Percentiles rank a stretch among this genome's conserved stretches.
Evolutionary conservation across 495 filamentous ascomycete species (phyloP).

Genomic region (Penicillium steckii): DNA sequence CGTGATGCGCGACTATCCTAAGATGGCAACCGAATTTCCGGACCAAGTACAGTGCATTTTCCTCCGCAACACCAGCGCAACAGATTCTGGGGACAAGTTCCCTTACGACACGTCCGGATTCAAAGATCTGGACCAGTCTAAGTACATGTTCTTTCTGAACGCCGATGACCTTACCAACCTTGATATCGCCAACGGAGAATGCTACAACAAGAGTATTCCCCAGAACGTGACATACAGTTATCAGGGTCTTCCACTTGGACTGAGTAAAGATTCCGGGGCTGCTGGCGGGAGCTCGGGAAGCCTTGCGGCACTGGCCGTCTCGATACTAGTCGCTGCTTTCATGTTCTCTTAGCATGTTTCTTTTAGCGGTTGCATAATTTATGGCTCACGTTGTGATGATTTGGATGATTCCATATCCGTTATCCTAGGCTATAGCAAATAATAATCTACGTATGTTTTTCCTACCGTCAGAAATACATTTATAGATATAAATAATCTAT

Average conservation of each 20-base stretch:
- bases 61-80: slow-evolving; percentile 69
- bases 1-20: slow-evolving; percentile 72
- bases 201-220: slow-evolving; percentile 58
- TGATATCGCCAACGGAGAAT: slow-evolving; percentile 69
- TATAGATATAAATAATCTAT: too few relatives aligned
- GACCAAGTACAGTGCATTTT: slow-evolving; percentile 76
- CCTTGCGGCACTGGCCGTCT: background rate
- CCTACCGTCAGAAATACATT: too few relatives aligned
- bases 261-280: background rate
- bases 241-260: slow-evolving; percentile 55
- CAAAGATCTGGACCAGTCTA: slow-evolving; percentile 55
- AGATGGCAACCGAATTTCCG: slow-evolving; percentile 61
- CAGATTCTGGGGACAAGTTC: slow-evolving; percentile 60
- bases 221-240: slow-evolving; percentile 70
- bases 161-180: slow-evolving; percentile 66
- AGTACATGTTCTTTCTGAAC: slow-evolving; percentile 76
- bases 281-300: background rate
- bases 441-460: too few relatives aligned
- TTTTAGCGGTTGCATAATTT: background rate
- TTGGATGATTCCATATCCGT: too few relatives aligned
- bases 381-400: background rate
- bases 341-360: background rate
- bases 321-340: background rate
- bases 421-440: too few relatives aligned
- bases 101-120: slow-evolving; percentile 77